phyloP scores from a whole-genome alignment of 257 asterid genomes.

The Anisodus acutangulus region DNA sequence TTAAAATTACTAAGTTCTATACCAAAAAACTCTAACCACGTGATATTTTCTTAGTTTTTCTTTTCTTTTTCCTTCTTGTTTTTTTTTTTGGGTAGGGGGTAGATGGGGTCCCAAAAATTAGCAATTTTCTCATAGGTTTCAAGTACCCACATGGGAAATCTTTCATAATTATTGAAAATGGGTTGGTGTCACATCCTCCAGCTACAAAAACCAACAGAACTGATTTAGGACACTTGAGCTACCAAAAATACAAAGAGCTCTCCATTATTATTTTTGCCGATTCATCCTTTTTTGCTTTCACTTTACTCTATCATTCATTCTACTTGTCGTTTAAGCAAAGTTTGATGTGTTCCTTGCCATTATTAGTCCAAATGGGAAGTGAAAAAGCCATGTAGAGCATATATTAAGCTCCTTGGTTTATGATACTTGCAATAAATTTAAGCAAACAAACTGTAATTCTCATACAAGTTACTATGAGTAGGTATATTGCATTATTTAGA shows the following conservation, averaged over 20 bases:
- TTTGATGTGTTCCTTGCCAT: conserved; percentile 16
- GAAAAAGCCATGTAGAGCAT: conserved; percentile 14
- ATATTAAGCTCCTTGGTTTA: not conserved
- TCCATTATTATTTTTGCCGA: conserved; percentile 21
- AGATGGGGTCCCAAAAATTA: not conserved
- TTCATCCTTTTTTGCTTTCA: conserved; percentile 23
- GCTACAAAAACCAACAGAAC: conserved; percentile 9
- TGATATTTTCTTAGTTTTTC: not conserved
- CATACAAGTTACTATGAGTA: not conserved
- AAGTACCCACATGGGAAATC: conserved; percentile 7
- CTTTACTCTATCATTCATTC: conserved; percentile 28
- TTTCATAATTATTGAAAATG: not conserved
- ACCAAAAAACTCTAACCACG: not conserved
- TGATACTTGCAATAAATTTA: not conserved
- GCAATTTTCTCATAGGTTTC: conserved; percentile 18
- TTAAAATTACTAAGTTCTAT: too few species aligned
- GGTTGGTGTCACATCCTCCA: conserved; percentile 27
- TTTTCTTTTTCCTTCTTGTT: not conserved
- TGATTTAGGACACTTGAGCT: conserved; percentile 28
- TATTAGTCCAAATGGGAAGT: not conserved
- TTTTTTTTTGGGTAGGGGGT: too few species aligned
- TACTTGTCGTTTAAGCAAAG: conserved; percentile 32
- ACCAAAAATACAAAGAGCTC: conserved; percentile 14
- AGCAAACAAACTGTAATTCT: not conserved
- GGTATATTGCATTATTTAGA: not conserved